Conservation (phyloP, 768 basidiomycete species). For the Psilocybe azurescens region DNA sequence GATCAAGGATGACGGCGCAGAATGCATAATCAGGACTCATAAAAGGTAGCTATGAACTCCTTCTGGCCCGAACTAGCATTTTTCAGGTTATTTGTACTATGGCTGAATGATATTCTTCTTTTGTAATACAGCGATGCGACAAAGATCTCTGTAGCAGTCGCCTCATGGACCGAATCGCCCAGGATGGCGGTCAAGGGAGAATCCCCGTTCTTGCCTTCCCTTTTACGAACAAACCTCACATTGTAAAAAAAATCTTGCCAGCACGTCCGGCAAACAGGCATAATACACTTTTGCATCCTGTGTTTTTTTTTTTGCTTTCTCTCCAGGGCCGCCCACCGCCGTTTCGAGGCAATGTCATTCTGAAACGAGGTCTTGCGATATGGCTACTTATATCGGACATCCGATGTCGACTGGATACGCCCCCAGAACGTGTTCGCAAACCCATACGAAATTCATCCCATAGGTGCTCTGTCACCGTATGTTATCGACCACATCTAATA, state of each 20-base stretch:
- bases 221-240: conserved; percentile 26
- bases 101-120: neutral
- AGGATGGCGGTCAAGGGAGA: conserved; percentile 40
- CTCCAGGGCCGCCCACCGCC: too few relatives aligned
- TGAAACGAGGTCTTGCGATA: too few relatives aligned
- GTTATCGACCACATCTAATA: too few relatives aligned
- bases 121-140: conserved; percentile 18
- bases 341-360: too few relatives aligned
- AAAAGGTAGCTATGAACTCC: conserved; percentile 36
- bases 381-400: too few relatives aligned
- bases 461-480: too few relatives aligned
- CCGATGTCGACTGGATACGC: too few relatives aligned
- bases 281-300: neutral
- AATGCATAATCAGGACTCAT: conserved; percentile 46
- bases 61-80: neutral
- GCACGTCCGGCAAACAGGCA: neutral
- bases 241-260: neutral
- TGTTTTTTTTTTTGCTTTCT: neutral
- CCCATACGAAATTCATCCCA: too few relatives aligned
- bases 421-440: too few relatives aligned
- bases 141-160: conserved; percentile 23
- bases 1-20: conserved; percentile 45
- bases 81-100: neutral
- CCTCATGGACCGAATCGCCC: conserved; percentile 27
- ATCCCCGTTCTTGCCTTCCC: conserved; percentile 47